These are phyloP conservation scores for Rhynchosporium graminicola DNA, from an alignment of 2,329 filamentous ascomycete genomes.

Conservation along the genomic window DNA sequence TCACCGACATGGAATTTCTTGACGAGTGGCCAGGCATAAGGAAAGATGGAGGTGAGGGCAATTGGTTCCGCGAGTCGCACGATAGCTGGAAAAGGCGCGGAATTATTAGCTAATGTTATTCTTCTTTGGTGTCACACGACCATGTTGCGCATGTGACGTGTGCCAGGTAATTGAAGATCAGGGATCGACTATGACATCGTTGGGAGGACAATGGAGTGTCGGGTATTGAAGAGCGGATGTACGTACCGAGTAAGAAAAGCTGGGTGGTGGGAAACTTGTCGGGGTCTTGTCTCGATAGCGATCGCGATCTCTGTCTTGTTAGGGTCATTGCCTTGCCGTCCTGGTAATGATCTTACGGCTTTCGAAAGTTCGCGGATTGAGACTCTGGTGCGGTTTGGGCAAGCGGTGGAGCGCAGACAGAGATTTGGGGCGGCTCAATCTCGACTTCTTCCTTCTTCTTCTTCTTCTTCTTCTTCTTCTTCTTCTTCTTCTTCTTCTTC, in stretches of 20 bases:
- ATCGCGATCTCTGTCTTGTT: conserved; percentile 32
- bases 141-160: neutral
- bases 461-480: neutral
- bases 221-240: neutral
- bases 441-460: conserved; percentile 15
- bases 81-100: conserved; percentile 53
- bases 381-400: conserved; percentile 16
- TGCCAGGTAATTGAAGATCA: neutral
- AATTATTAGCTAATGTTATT: conserved; percentile 8
- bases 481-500: conserved; percentile 12
- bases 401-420: neutral
- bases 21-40: conserved; percentile 84
- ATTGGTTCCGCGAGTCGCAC: conserved; percentile 92
- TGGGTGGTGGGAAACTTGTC: conserved; percentile 80
- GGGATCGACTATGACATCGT: neutral
- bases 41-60: conserved; percentile 89
- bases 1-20: conserved; percentile 73
- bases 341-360: conserved; percentile 31
- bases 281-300: conserved; percentile 52
- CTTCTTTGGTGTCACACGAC: neutral
- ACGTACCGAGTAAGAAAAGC: conserved; percentile 79
- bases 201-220: neutral
- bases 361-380: conserved; percentile 24
- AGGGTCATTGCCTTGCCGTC: conserved; percentile 32
- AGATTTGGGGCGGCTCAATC: neutral